Evolutionary conservation across 2,329 filamentous ascomycete genomes (phyloP).

Genomic region (Huntiella decipiens): DNA sequence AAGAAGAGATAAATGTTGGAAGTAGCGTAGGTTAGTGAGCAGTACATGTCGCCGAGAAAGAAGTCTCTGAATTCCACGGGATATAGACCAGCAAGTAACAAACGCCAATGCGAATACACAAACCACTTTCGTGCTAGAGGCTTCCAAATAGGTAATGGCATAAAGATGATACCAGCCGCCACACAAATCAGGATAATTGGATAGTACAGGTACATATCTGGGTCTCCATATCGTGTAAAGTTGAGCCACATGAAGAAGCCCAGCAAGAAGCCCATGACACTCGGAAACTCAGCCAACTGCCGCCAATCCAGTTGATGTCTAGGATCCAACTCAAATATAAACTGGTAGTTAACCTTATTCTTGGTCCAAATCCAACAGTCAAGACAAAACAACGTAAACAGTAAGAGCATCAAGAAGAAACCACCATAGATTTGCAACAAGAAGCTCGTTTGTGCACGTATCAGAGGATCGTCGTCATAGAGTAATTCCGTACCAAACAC

Average conservation of each 20-base stretch:
- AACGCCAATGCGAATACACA: slow-evolving; percentile 71
- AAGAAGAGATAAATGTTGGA: slow-evolving; percentile 82
- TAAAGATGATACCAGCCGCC: slow-evolving; percentile 48
- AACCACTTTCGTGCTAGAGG: slow-evolving; percentile 69
- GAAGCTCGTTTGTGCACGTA: slow-evolving; percentile 41
- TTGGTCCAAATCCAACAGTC: slow-evolving; percentile 67
- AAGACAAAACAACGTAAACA: slow-evolving; percentile 70
- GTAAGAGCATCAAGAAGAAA: slow-evolving; percentile 66
- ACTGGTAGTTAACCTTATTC: slow-evolving; percentile 85
- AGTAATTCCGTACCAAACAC: slow-evolving; percentile 39
- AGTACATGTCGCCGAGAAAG: slow-evolving; percentile 94
- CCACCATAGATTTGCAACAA: slow-evolving; percentile 81
- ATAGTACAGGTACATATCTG: slow-evolving; percentile 64
- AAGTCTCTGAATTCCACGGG: slow-evolving; percentile 95
- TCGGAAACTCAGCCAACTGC: slow-evolving; percentile 69
- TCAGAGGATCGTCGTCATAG: slow-evolving; percentile 25
- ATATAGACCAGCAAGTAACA: slow-evolving; percentile 69
- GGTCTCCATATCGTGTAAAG: slow-evolving; percentile 49
- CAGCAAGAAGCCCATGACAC: slow-evolving; percentile 59
- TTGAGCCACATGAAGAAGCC: slow-evolving; percentile 80
- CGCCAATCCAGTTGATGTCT: slow-evolving; percentile 78
- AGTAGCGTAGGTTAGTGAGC: slow-evolving; percentile 76
- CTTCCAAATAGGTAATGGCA: slow-evolving; percentile 58
- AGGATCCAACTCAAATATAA: slow-evolving; percentile 91
- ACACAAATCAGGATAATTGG: slow-evolving; percentile 61